These are phyloP conservation scores for Dissophora globulifera DNA, from an alignment of 192 early-diverging fungal species.

Conservation along the genomic window DNA sequence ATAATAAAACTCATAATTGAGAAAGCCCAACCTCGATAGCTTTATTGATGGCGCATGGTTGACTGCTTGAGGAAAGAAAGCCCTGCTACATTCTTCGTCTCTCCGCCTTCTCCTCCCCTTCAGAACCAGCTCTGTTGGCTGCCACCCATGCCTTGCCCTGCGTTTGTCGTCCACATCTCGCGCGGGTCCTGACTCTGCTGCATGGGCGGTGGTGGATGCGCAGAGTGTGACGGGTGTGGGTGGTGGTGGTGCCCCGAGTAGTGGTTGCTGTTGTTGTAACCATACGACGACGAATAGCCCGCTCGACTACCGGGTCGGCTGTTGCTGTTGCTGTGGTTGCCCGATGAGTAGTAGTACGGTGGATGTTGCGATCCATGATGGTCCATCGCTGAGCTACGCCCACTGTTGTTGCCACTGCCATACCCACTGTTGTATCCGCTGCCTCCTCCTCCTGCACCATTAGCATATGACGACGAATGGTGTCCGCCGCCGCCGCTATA, in stretches of 20 bases:
- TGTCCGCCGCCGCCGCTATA: no score
- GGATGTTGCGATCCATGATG: constrained; percentile 28
- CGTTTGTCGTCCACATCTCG: constrained; percentile 50
- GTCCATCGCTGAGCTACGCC: constrained; percentile 41
- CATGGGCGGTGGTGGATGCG: constrained; percentile 9
- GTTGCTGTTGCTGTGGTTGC: constrained; percentile 18
- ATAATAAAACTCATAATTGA: no score
- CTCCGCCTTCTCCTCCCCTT: neutral
- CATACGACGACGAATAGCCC: constrained; percentile 22
- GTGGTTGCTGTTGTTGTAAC: constrained; percentile 17
- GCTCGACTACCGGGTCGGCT: constrained; percentile 47
- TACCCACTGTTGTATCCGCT: constrained; percentile 44
- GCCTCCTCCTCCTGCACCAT: constrained; percentile 21
- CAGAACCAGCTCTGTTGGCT: constrained; percentile 50
- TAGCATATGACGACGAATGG: constrained; percentile 13
- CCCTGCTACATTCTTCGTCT: no score
- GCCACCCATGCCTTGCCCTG: constrained; percentile 45
- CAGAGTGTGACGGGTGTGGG: constrained; percentile 1
- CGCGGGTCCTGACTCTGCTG: constrained; percentile 46
- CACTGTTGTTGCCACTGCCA: constrained; percentile 40
- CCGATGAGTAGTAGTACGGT: constrained; percentile 19
- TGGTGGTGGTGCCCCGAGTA: constrained; percentile 11
- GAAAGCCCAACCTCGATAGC: no score
- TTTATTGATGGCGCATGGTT: no score
- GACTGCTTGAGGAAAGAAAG: no score